These are phyloP conservation scores for Mariannaea elegans DNA, from an alignment of 2,329 filamentous ascomycete genomes.

Conservation along the genomic window DNA sequence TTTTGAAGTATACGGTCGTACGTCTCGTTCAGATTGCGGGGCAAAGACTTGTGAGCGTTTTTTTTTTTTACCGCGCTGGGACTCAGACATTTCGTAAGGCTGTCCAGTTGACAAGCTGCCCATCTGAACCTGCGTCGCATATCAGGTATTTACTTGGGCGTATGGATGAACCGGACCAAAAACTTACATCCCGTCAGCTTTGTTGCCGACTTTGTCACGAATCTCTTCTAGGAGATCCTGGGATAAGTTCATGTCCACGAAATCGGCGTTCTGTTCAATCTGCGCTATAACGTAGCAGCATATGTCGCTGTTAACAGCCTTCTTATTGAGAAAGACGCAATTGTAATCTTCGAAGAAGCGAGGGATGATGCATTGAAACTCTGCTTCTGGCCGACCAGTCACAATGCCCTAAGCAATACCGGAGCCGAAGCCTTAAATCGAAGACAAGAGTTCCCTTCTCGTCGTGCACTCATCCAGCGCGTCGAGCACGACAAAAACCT, in stretches of 20 bases:
- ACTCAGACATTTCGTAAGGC: slow-evolving; percentile 25
- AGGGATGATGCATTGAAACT: slow-evolving; percentile 23
- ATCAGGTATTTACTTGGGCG: background rate
- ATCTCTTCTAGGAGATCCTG: slow-evolving; percentile 19
- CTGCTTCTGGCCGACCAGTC: slow-evolving; percentile 32
- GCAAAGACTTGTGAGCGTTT: slow-evolving; percentile 26
- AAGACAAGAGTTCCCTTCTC: slow-evolving; percentile 29
- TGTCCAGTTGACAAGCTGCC: slow-evolving; percentile 42
- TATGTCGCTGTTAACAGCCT: slow-evolving; percentile 27
- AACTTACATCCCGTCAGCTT: slow-evolving; percentile 43
- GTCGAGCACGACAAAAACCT: no score
- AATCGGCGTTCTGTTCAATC: slow-evolving; percentile 24
- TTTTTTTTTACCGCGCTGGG: slow-evolving; percentile 17
- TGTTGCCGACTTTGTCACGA: slow-evolving; percentile 20
- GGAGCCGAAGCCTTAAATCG: slow-evolving; percentile 24
- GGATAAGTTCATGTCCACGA: slow-evolving; percentile 23
- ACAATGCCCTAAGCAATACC: slow-evolving; percentile 11
- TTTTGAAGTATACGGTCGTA: slow-evolving; percentile 32
- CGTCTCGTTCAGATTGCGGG: slow-evolving; percentile 33
- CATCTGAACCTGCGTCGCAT: slow-evolving; percentile 37
- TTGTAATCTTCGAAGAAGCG: slow-evolving; percentile 17
- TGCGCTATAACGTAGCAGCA: slow-evolving; percentile 21
- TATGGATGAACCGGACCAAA: background rate
- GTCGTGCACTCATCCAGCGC: slow-evolving; percentile 33
- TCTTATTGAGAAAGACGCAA: slow-evolving; percentile 29